These are phyloP conservation scores for Suhomyces yuchorum DNA, from an alignment of 1,139 yeast species.

Conservation along the genomic window DNA sequence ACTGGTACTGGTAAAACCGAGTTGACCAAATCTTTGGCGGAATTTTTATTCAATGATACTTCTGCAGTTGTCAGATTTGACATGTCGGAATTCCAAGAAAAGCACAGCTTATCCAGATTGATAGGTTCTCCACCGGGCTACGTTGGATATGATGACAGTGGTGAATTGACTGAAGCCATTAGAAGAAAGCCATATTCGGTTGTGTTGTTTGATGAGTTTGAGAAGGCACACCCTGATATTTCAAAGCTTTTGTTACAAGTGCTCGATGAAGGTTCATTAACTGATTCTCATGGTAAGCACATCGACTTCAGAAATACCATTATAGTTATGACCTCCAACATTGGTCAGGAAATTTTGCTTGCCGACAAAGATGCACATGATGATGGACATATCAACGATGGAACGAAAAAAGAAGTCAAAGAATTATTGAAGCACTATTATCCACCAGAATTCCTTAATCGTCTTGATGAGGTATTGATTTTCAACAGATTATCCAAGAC, in stretches of 20 bases:
- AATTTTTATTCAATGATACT: constrained; percentile 87
- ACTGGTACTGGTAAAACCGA: constrained; percentile 99
- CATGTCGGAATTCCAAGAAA: constrained; percentile 97
- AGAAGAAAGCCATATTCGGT: constrained; percentile 94
- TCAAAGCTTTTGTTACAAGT: constrained; percentile 88
- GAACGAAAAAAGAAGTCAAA: constrained; percentile 57
- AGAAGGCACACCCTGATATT: constrained; percentile 94
- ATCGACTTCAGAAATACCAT: constrained; percentile 93
- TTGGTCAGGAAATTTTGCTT: constrained; percentile 87
- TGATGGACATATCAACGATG: constrained; percentile 50
- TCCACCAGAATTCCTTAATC: constrained; percentile 93
- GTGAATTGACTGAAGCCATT: constrained; percentile 94
- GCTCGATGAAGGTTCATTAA: constrained; percentile 88
- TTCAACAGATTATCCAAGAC: constrained; percentile 83
- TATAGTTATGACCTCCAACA: constrained; percentile 95
- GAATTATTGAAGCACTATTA: constrained; percentile 70
- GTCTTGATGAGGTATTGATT: constrained; percentile 87
- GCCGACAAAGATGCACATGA: constrained; percentile 52
- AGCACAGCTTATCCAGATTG: constrained; percentile 83
- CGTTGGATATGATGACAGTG: constrained; percentile 94
- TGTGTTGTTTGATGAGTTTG: constrained; percentile 91
- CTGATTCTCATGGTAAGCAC: constrained; percentile 92
- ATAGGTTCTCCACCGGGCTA: constrained; percentile 99
- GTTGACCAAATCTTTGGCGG: constrained; percentile 87
- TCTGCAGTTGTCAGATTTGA: constrained; percentile 86